phyloP scores from a whole-genome alignment of 441 rosid species.

The Rhodomyrtus psidioides region DNA sequence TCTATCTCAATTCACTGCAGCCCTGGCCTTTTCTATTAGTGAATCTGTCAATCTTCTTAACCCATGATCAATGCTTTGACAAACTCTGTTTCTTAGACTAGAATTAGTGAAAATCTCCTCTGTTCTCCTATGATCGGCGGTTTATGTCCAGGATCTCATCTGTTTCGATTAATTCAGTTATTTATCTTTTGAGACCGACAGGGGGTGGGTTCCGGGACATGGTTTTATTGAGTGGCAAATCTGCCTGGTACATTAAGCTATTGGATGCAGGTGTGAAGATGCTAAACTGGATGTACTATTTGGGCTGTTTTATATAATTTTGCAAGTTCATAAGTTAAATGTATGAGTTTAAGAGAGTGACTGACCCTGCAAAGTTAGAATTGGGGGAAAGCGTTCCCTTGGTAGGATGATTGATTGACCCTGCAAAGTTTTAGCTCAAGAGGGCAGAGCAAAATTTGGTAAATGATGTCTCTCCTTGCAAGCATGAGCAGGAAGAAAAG shows the following conservation, averaged over 20 bases:
- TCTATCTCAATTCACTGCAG: neutral
- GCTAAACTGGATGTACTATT: neutral
- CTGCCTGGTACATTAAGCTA: neutral
- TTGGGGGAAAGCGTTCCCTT: neutral
- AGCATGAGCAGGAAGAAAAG: neutral
- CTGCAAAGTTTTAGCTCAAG: neutral
- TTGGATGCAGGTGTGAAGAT: neutral
- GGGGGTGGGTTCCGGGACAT: neutral
- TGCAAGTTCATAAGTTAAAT: neutral
- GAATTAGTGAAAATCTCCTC: neutral
- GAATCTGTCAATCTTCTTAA: neutral
- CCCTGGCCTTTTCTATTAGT: neutral
- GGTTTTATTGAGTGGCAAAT: neutral
- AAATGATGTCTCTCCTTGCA: neutral
- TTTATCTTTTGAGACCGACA: neutral
- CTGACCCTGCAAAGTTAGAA: neutral
- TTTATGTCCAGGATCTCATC: neutral
- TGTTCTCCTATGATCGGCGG: neutral
- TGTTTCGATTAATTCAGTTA: neutral
- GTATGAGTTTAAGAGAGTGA: neutral
- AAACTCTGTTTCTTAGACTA: neutral
- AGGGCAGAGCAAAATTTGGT: neutral
- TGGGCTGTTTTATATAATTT: neutral
- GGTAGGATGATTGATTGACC: neutral
- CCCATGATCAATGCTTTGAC: neutral